Percentiles rank a stretch among this genome's conserved stretches.
Evolutionary conservation across 1,284 basidiomycete genomes (phyloP).

Genomic region (Naganishia cerealis): DNA sequence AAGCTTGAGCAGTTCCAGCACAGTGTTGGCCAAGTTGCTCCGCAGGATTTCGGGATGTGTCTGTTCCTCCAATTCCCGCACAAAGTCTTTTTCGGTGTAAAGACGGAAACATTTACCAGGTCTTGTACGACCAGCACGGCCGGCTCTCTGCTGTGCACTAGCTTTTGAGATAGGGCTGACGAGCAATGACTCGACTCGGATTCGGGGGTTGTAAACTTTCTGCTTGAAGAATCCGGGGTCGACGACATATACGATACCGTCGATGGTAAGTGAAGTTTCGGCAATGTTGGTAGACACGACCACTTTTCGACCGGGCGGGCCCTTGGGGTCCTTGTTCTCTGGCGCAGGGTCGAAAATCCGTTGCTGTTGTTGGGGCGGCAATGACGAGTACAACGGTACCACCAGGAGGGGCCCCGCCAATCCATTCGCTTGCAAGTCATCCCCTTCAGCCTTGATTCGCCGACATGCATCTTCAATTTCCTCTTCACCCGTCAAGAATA

Average conservation of each 20-base stretch:
- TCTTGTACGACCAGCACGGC: conserved; percentile 90
- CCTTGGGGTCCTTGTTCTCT: conserved; percentile 61
- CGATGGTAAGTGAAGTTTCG: conserved; percentile 95
- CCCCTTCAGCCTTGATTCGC: conserved; percentile 86
- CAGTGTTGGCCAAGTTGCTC: conserved; percentile 88
- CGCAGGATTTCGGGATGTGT: conserved; percentile 94
- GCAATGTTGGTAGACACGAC: conserved; percentile 97
- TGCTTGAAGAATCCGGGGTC: conserved; percentile 97
- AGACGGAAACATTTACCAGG: conserved; percentile 97
- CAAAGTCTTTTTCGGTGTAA: conserved; percentile 97
- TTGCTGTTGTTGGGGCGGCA: conserved; percentile 90
- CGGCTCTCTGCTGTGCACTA: conserved; percentile 91
- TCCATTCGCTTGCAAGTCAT: conserved; percentile 70
- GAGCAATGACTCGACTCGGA: conserved; percentile 89
- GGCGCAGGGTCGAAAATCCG: conserved; percentile 91
- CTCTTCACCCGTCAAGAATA: conserved; percentile 97
- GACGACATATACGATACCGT: conserved; percentile 98
- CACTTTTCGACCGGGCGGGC: conserved; percentile 86
- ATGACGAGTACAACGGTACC: conserved; percentile 88
- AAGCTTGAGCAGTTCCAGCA: conserved; percentile 89
- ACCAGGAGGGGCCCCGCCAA: conserved; percentile 82
- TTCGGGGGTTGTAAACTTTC: conserved; percentile 94
- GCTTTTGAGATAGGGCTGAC: conserved; percentile 96
- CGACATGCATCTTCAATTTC: conserved; percentile 97
- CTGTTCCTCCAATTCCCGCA: conserved; percentile 90